Conservation (phyloP, 805 yeast genomes). For the Wickerhamiella kazuoi region DNA sequence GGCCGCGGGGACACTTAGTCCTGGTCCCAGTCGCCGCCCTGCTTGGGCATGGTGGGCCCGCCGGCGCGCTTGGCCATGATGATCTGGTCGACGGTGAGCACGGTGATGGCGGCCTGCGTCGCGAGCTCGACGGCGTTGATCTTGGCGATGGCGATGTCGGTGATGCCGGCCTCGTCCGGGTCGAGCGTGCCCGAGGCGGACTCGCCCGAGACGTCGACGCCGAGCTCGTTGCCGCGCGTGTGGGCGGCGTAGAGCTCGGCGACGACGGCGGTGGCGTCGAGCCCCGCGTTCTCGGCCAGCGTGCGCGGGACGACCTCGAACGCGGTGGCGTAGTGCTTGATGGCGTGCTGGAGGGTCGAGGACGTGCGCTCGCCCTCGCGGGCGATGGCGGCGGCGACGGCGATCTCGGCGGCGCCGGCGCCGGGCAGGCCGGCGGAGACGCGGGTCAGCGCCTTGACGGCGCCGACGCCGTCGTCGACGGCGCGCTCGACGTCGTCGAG, state of each 20-base stretch:
- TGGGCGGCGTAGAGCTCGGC: constrained; percentile 83
- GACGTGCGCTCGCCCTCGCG: constrained; percentile 87
- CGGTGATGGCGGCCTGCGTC: constrained; percentile 85
- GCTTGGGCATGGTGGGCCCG: constrained; percentile 83
- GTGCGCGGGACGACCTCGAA: constrained; percentile 89
- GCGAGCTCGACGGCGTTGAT: constrained; percentile 81
- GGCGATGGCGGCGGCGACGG: constrained; percentile 60
- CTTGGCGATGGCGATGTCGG: constrained; percentile 66
- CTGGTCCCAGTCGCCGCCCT: constrained; percentile 24
- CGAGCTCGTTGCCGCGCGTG: constrained; percentile 32
- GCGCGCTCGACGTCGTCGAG: constrained; percentile 94
- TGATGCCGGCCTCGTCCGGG: constrained; percentile 49
- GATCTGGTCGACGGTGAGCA: constrained; percentile 85
- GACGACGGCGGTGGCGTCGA: constrained; percentile 76
- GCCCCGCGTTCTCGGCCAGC: constrained; percentile 84
- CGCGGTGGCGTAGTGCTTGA: constrained; percentile 83
- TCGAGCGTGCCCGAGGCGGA: constrained; percentile 47
- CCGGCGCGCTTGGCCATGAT: constrained; percentile 99
- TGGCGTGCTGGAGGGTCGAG: constrained; percentile 81
- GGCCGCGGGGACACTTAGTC: constrained; percentile 6
- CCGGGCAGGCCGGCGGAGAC: constrained; percentile 77
- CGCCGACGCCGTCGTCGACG: constrained; percentile 89
- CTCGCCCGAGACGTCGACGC: constrained; percentile 70
- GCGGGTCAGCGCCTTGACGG: constrained; percentile 74
- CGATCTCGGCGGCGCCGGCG: constrained; percentile 91